Base-by-base conservation (phyloP, 1,139 yeast genomes). In the Blastobotrys serpentis region DNA sequence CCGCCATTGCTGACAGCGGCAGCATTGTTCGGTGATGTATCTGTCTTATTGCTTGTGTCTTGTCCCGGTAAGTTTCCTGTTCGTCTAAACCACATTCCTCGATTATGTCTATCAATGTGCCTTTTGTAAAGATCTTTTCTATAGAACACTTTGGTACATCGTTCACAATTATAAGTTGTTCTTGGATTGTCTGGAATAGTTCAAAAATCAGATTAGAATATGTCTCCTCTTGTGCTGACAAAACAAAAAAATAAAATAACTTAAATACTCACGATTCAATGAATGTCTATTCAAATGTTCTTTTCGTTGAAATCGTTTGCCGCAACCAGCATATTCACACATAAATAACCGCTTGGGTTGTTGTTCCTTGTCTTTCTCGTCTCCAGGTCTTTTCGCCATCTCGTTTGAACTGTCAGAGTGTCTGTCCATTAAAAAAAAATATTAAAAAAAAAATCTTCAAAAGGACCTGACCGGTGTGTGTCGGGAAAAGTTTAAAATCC, bases 251-350 rank as follows among this genome's bases (percentile, higher is more conserved):
- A n/a, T n/a, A n/a, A n/a, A n/a, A n/a, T n/a, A n/a, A n/a, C n/a
- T n/a, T n/a, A n/a, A n/a, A 7, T 34, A 54, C 56, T 42, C 45
- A 52, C 56, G 59, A 34, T 48, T 52, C 25, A 52, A 34, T 10
- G 52, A 22, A 43, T 59, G 63, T 10, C 60, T 44, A 25, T 48
- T 52, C 39, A 59, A 43, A 40, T 59, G 61, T 36, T 60, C 63
- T 18, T 57, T 53, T 21, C 63, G 30, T 16, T 47, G 50, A 38
- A 56, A 59, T 10, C 49, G 32, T 44, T 51, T 55, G 29, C 40
- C 43, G 42, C 63, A 59, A 11, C 60, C 58, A 13, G 47, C 49
- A 34, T 45, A 50, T 13, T 47, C 50, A 45, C 60, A 57, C 8
- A 26, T 47, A 44, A 47, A 52, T 16, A 38, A 34, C 42, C 33